Evolutionary conservation across 306 rosid species (phyloP), one percentile per base, ranked within the genome.

Genomic region (Cucurbita moschata): DNA sequence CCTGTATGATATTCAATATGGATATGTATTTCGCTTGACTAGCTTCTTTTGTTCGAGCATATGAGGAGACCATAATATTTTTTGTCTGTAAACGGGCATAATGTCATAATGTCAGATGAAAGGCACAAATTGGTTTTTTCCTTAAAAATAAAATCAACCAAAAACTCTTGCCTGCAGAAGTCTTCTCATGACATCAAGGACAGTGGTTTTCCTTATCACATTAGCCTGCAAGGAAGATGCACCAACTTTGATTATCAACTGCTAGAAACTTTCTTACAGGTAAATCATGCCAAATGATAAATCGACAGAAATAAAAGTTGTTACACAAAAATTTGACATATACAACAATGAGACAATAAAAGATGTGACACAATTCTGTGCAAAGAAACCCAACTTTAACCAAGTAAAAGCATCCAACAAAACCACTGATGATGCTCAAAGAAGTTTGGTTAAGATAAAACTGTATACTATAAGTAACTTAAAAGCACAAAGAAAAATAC

Each of bases 21-120:
- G 99, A 94, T 86, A 94, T 91, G 77, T 94, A 94, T 85, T 94
- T 94, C 4, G 99, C 99, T 83, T 91, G 97, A 86, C 99, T 94
- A 57, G 99, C 99, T 77, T 94, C 99, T 86, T 94, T 94, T 55
- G 95, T 94, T 67, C 97, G 87, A 77, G 99, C 99, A 85, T 94
- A 94, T 1, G 97, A 91, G 72, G 99, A 94, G 69, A 94, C 99
- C 99, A 94, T 94, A 73, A 94, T 88, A 83, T 94, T 94, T 84
- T 94, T 94, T 61, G 99, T 90, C 99, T 94, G 86, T 76, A 71
- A 84, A 63, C 46, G 55, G 26, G 18, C 42, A 67, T 11, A 43
- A 46, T 64, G 78, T 6, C 67, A 67, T 21, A 43, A 12, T 42
- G 78, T 10, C 63, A 60, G 23, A 84, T 59, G 37, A 40, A 26